Evolutionary conservation across 192 early-diverging fungal species (phyloP), one percentile per base, ranked within the genome.

Genomic region (Linnemannia exigua): DNA sequence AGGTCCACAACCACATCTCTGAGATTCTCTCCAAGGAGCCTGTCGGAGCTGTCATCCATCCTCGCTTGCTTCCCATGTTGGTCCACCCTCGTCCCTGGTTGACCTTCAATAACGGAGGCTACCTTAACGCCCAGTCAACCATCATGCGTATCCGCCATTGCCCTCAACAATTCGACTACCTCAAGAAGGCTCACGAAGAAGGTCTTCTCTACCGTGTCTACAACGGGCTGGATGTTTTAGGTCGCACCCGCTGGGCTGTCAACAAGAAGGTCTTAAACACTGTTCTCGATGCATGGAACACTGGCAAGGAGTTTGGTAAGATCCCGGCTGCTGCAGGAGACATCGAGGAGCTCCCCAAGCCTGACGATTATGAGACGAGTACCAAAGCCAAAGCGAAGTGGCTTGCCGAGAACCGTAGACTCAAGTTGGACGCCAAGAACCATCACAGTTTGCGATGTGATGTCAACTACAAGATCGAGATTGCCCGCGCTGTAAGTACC

Each of bases 401-500:
- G 89, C 33, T 89, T 17, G 75, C 76, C n/a, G 88, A 90, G 71
- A 88, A 91, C 74, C 90, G 90, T 25, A 91, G 90, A 48, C 82
- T 95, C 84, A 87, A 87, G 36, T 88, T 94, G 51, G 91, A 89
- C 31, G 91, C 94, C 67, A 88, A 89, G 50, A 96, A 97, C 80
- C 90, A 95, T 74, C 97, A 96, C 87, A 96, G 96, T 80, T 89
- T 94, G 79, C 93, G 98, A 70, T 98, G 97, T 78, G 94, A 95
- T 87, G 94, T 94, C 75, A 98, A 98, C 89, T 98, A 98, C 91
- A 97, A 97, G 89, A 91, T 99, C 36, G 97, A 98, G 87, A 98
- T 97, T 88, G 98, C 98, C 16, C 88, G 93, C 74, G 95, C 97
- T 31, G 95, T 96, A 92, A 90, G 91, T 89, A 35, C 33, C 47